phyloP scores from a whole-genome alignment of 441 rosid genomes.

The Erodium moschatum region DNA sequence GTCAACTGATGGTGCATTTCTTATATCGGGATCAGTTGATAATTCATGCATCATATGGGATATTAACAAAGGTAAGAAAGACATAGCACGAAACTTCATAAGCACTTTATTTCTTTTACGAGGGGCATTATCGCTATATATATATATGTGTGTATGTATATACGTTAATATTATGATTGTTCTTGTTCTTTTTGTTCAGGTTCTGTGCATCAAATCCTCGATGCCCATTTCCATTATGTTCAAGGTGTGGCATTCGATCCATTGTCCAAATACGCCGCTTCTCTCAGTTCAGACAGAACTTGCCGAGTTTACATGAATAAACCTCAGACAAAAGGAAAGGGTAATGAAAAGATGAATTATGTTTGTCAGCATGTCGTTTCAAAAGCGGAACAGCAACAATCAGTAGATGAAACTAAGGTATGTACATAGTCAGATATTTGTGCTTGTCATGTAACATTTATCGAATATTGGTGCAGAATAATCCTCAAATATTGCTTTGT shows the following conservation, averaged over 20 bases:
- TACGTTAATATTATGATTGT: slow-evolving; percentile 15
- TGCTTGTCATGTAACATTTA: slow-evolving; percentile 14
- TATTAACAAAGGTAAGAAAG: slow-evolving; percentile 60
- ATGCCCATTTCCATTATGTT: slow-evolving; percentile 83
- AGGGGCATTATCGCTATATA: not conserved
- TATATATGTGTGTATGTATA: no score
- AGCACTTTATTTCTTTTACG: not conserved
- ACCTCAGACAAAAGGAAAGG: slow-evolving; percentile 59
- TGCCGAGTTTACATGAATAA: slow-evolving; percentile 73
- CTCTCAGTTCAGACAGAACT: slow-evolving; percentile 88
- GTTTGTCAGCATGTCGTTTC: slow-evolving; percentile 68
- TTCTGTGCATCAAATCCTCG: slow-evolving; percentile 76
- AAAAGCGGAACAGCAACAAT: slow-evolving; percentile 53
- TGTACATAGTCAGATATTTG: slow-evolving; percentile 17
- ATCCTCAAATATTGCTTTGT: slow-evolving; percentile 14
- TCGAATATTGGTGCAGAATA: slow-evolving; percentile 10
- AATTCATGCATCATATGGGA: slow-evolving; percentile 97
- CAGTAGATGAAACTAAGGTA: slow-evolving; percentile 55
- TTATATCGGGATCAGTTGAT: slow-evolving; percentile 90
- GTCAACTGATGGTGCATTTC: slow-evolving; percentile 67
- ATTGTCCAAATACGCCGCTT: slow-evolving; percentile 60
- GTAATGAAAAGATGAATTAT: slow-evolving; percentile 48
- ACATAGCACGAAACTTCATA: not conserved
- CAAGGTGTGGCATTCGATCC: slow-evolving; percentile 99
- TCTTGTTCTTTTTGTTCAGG: slow-evolving; percentile 37